Evolutionary conservation across 179 eudicot genomes (phyloP).

Genomic region (Beta corolliflora): DNA sequence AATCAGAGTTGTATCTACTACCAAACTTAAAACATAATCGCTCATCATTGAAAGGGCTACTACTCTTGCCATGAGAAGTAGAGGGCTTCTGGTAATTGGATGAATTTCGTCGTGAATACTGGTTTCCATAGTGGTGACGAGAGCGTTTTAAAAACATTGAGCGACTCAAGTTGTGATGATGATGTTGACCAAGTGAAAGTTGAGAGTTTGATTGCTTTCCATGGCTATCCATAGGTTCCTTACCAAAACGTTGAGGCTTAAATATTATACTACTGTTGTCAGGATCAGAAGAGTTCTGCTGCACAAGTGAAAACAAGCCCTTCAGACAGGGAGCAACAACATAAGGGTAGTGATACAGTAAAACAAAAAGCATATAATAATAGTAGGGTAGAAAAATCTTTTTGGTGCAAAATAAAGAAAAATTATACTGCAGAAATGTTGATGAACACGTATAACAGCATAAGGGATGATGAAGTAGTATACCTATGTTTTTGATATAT

Average conservation of each 20-base stretch:
- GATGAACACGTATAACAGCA: not conserved
- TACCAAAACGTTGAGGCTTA: conserved; percentile 39
- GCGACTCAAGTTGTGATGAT: conserved; percentile 47
- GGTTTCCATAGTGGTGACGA: conserved; percentile 54
- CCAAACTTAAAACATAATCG: conserved; percentile 45
- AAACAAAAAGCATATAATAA: not conserved
- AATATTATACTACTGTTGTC: conserved; percentile 31
- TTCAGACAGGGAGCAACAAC: not conserved
- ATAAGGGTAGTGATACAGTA: not conserved
- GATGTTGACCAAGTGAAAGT: conserved; percentile 44
- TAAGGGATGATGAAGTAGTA: not conserved
- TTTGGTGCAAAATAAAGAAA: not conserved
- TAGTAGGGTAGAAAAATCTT: not conserved
- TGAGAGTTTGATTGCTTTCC: conserved; percentile 39
- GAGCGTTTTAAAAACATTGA: conserved; percentile 52
- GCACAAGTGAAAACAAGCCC: conserved; percentile 8
- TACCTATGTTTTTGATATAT: not conserved
- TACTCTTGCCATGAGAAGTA: conserved; percentile 42
- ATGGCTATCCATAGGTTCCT: conserved; percentile 48
- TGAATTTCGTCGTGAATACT: conserved; percentile 53
- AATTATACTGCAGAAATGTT: not conserved
- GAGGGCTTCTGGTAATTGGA: conserved; percentile 45
- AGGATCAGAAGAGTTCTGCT: conserved; percentile 36
- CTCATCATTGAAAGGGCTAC: conserved; percentile 36
- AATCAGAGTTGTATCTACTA: conserved; percentile 40